These are phyloP conservation scores for Pseudocercospora macadamiae DNA, from an alignment of 2,329 filamentous ascomycete species.

Conservation along the genomic window DNA sequence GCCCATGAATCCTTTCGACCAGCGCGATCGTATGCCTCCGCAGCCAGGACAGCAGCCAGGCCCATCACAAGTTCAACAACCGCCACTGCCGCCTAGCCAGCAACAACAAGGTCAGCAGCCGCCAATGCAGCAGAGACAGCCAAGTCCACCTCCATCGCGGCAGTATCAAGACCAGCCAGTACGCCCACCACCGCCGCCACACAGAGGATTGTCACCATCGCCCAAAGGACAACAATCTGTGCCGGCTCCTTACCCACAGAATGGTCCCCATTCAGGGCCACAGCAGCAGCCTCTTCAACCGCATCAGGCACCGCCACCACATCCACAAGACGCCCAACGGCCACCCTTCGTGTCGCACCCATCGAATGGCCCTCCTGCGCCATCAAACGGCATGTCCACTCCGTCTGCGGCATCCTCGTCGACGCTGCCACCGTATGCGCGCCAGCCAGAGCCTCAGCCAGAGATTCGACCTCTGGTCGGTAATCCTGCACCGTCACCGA, in stretches of 20 bases:
- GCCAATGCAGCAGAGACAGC: slow-evolving; percentile 26
- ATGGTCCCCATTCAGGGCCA: slow-evolving; percentile 47
- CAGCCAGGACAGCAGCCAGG: slow-evolving; percentile 63
- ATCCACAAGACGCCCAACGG: slow-evolving; percentile 27
- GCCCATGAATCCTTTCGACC: slow-evolving; percentile 76
- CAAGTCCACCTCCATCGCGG: slow-evolving; percentile 62
- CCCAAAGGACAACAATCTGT: slow-evolving; percentile 60
- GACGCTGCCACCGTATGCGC: slow-evolving; percentile 70
- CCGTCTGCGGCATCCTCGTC: slow-evolving; percentile 44
- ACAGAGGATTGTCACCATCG: slow-evolving; percentile 60
- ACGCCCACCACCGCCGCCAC: slow-evolving; percentile 52
- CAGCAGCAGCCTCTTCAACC: slow-evolving; percentile 53
- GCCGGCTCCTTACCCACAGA: slow-evolving; percentile 54
- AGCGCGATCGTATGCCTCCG: slow-evolving; percentile 68
- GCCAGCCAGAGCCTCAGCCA: slow-evolving; percentile 65
- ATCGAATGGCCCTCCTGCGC: slow-evolving; percentile 29
- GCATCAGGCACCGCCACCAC: slow-evolving; percentile 43
- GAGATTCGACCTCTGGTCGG: slow-evolving; percentile 76
- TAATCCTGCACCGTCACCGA: slow-evolving; percentile 77
- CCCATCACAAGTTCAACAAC: slow-evolving; percentile 46
- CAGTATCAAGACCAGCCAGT: slow-evolving; percentile 46
- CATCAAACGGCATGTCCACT: slow-evolving; percentile 46
- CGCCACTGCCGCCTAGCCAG: slow-evolving; percentile 46
- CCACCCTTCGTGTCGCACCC: slow-evolving; percentile 29
- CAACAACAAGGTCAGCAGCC: slow-evolving; percentile 17